Evolutionary conservation across 768 basidiomycete genomes (phyloP).

Genomic region (Kwoniella dejecticola): DNA sequence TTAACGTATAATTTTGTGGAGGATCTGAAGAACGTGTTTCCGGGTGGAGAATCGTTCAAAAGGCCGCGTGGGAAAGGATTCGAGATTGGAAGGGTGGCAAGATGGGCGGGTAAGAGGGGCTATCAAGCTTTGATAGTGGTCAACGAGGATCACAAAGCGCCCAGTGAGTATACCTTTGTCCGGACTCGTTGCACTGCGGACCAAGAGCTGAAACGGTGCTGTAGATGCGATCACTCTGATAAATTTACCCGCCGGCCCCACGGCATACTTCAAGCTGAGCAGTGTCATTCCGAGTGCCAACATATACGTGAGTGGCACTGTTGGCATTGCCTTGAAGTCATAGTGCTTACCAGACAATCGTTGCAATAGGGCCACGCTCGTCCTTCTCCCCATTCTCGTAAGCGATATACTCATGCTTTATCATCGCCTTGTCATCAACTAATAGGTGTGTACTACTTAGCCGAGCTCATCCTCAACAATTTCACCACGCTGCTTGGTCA

Average conservation of each 20-base stretch:
- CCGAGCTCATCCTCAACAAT: slow-evolving; percentile 91
- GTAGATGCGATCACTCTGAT: slow-evolving; percentile 90
- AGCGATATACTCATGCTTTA: slow-evolving; percentile 19
- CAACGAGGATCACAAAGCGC: slow-evolving; percentile 91
- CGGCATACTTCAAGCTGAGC: slow-evolving; percentile 91
- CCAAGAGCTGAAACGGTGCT: neutral
- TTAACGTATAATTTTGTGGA: slow-evolving; percentile 89
- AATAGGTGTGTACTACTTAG: slow-evolving; percentile 18
- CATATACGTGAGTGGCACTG: slow-evolving; percentile 67
- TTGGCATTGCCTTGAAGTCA: neutral
- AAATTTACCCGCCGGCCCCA: slow-evolving; percentile 87
- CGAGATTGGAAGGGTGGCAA: slow-evolving; percentile 84
- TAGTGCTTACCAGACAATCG: neutral
- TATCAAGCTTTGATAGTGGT: slow-evolving; percentile 89
- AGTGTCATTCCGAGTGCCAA: slow-evolving; percentile 82
- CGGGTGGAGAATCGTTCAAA: slow-evolving; percentile 84
- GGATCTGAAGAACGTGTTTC: slow-evolving; percentile 83
- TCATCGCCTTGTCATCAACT: neutral
- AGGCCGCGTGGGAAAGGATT: slow-evolving; percentile 87
- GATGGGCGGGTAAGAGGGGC: slow-evolving; percentile 86
- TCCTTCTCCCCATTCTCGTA: slow-evolving; percentile 80
- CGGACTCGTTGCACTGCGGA: neutral
- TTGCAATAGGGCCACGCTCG: slow-evolving; percentile 79
- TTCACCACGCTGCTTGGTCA: slow-evolving; percentile 94
- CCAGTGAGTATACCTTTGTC: slow-evolving; percentile 65